Conservation (phyloP, 148 eudicot genomes). For the Chenopodium berlandieri region DNA sequence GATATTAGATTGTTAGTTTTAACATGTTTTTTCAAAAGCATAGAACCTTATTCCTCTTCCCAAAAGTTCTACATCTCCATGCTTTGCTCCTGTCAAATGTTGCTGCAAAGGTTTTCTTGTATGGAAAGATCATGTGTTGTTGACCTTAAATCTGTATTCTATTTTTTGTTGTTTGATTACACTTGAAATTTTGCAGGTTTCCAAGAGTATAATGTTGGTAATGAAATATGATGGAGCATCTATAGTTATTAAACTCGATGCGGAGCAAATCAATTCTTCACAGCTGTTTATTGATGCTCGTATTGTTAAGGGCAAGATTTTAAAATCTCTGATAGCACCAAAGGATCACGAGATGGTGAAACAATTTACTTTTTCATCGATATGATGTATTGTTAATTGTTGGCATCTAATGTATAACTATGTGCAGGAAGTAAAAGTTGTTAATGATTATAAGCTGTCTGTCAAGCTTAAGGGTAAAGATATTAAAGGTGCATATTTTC, state of each 20-base stretch:
- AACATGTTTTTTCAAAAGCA: neutral
- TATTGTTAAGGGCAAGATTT: constrained; percentile 51
- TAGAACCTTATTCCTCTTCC: neutral
- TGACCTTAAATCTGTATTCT: neutral
- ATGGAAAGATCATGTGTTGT: neutral
- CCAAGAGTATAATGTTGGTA: constrained; percentile 64
- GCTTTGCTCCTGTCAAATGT: neutral
- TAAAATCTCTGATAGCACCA: constrained; percentile 18
- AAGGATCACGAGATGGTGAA: constrained; percentile 28
- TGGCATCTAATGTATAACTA: constrained; percentile 20
- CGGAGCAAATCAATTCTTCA: constrained; percentile 46
- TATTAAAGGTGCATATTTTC: constrained; percentile 50
- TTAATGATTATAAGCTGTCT: constrained; percentile 50
- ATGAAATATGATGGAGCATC: constrained; percentile 42
- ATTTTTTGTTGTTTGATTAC: no score
- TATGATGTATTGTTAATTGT: neutral
- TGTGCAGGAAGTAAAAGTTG: constrained; percentile 57
- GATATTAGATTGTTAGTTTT: neutral
- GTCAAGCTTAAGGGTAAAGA: constrained; percentile 35
- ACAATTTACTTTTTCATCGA: neutral
- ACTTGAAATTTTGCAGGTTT: constrained; percentile 46
- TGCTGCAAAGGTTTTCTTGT: neutral
- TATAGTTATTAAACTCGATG: constrained; percentile 59
- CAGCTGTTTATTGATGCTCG: constrained; percentile 57
- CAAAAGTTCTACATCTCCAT: neutral